Conservation (phyloP, 164 flowering plant species). For the Platanus orientalis region DNA sequence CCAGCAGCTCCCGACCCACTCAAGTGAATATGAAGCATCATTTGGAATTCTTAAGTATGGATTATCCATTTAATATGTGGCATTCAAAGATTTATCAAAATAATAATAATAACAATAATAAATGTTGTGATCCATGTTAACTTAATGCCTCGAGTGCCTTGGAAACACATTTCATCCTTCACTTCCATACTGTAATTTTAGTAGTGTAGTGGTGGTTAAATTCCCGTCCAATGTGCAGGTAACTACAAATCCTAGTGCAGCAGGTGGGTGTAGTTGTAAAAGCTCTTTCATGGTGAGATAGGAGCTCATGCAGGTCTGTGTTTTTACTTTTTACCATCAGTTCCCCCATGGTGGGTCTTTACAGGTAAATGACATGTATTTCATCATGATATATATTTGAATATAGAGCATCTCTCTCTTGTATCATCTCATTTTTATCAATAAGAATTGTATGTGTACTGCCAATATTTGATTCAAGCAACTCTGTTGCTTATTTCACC, state of each 20-base stretch:
- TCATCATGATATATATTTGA: no score
- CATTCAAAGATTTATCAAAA: no score
- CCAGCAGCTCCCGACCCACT: no score
- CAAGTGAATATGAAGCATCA: no score
- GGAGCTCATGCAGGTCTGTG: constrained; percentile 2
- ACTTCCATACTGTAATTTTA: neutral
- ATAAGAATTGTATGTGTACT: neutral
- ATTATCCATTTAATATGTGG: no score
- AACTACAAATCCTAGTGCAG: constrained; percentile 68
- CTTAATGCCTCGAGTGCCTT: no score
- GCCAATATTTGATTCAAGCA: neutral
- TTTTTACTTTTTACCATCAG: no score
- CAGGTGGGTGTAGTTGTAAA: constrained; percentile 88
- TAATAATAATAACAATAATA: no score
- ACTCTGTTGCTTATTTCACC: constrained; percentile 6
- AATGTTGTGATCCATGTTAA: no score
- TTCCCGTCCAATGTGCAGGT: constrained; percentile 37
- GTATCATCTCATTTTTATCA: neutral
- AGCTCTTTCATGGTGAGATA: constrained; percentile 85
- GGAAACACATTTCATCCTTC: neutral
- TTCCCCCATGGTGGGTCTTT: no score
- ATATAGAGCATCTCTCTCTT: neutral
- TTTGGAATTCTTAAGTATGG: no score
- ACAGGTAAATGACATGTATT: neutral
- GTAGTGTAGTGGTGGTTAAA: neutral